phyloP scores from a whole-genome alignment of 2,329 filamentous ascomycete genomes.

The Fusarium praegraminearum region DNA sequence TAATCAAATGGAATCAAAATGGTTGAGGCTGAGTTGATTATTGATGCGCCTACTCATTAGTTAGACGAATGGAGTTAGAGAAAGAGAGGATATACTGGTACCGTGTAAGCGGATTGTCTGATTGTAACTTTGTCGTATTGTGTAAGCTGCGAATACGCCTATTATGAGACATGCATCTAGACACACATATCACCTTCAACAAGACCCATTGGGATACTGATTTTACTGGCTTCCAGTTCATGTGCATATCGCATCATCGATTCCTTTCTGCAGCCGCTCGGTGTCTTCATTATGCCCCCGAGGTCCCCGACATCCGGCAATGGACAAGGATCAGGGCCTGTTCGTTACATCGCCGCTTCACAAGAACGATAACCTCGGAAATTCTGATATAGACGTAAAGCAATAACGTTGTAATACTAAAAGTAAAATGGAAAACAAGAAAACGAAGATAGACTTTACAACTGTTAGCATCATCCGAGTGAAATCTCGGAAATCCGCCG shows the following conservation, averaged over 20 bases:
- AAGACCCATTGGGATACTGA: neutral
- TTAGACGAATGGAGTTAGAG: neutral
- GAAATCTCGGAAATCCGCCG: slow-evolving; percentile 4
- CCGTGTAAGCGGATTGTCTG: neutral
- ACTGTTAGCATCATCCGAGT: neutral
- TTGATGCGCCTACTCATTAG: neutral
- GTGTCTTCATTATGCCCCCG: neutral
- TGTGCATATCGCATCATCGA: neutral
- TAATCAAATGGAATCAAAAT: neutral
- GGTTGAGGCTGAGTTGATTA: neutral
- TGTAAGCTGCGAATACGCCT: slow-evolving; percentile 1
- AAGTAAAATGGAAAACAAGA: neutral
- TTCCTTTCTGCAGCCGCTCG: neutral
- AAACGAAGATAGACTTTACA: neutral
- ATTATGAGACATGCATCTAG: neutral
- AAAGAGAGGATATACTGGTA: neutral
- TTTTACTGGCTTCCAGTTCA: neutral
- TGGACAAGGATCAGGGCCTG: slow-evolving; percentile 6
- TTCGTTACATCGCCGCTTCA: neutral
- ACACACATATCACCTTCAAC: neutral
- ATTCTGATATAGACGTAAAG: neutral
- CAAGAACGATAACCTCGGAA: neutral
- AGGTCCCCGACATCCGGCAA: neutral
- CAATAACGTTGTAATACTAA: neutral
- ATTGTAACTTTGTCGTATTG: neutral